Evolutionary conservation across 345 rosid species (phyloP).

Genomic region (Rhodomyrtus tomentosa): DNA sequence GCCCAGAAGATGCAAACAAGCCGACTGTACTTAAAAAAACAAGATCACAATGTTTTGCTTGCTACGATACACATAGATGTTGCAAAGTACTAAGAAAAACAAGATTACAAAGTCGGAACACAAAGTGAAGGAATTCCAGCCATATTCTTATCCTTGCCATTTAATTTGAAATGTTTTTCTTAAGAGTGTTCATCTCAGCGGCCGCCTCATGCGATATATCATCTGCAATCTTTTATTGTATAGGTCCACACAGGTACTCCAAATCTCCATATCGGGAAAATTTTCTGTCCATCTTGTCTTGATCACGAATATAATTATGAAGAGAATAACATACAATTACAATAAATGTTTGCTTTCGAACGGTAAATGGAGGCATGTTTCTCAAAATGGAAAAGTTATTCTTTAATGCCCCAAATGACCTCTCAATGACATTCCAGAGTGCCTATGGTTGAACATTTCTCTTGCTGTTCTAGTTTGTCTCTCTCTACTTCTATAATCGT

Average conservation of each 20-base stretch:
- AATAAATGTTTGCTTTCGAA: neutral
- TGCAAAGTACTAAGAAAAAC: neutral
- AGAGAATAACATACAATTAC: neutral
- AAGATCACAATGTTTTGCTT: no score
- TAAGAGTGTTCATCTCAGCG: neutral
- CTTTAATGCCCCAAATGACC: neutral
- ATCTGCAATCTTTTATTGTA: neutral
- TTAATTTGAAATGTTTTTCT: neutral
- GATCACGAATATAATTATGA: neutral
- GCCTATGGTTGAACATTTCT: neutral
- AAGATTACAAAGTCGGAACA: neutral
- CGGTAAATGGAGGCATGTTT: neutral
- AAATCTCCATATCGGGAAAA: neutral
- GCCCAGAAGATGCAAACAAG: no score
- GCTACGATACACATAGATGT: neutral
- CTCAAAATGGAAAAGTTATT: neutral
- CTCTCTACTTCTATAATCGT: neutral
- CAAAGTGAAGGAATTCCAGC: neutral
- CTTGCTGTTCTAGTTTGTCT: fast-evolving
- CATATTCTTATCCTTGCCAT: neutral
- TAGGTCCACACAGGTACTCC: fast-evolving
- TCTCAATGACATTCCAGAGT: neutral
- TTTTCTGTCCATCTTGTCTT: neutral
- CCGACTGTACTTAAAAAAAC: no score
- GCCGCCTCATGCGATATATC: neutral